Percentiles rank a stretch among this genome's conserved stretches.
These are phyloP conservation scores for Ormosia semicastrata DNA, from an alignment of 306 rosid species.

Conservation along the genomic window DNA sequence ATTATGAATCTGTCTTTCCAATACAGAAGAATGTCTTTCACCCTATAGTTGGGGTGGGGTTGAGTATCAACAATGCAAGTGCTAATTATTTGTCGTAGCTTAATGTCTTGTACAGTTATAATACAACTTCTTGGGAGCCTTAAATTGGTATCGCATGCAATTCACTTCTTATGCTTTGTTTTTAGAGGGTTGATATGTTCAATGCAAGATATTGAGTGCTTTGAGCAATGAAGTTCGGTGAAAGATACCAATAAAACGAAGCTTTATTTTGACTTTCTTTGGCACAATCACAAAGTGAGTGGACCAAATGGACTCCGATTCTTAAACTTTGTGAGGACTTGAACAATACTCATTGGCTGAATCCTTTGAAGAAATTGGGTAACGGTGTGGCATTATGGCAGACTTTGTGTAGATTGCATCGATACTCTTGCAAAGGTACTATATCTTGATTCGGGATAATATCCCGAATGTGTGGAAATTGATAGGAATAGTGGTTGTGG, in stretches of 20 bases:
- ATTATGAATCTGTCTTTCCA: too few species aligned
- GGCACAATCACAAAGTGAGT: constrained; percentile 18
- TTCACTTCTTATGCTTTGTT: constrained; percentile 41
- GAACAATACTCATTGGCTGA: constrained; percentile 25
- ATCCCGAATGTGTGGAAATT: constrained; percentile 36
- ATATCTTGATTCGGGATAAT: constrained; percentile 25
- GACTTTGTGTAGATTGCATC: constrained; percentile 1
- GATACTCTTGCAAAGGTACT: constrained; percentile 26
- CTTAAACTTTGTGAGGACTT: constrained; percentile 29
- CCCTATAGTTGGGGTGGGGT: too few species aligned
- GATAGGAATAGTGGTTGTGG: constrained; percentile 20
- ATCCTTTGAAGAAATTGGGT: constrained; percentile 16
- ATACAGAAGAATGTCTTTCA: too few species aligned
- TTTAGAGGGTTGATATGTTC: constrained; percentile 35
- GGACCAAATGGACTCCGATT: constrained; percentile 31
- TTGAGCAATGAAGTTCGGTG: constrained; percentile 2
- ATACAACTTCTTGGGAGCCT: too few species aligned
- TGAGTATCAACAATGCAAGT: too few species aligned
- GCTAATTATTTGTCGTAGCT: too few species aligned
- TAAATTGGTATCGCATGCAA: constrained; percentile 1
- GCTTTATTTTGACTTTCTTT: constrained; percentile 14
- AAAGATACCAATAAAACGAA: not conserved
- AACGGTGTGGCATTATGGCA: constrained; percentile 23
- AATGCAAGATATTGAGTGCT: constrained; percentile 24
- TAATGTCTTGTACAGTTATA: too few species aligned